Percentiles rank a stretch among this genome's conserved stretches.
Evolutionary conservation across 2,329 filamentous ascomycete genomes (phyloP).

Genomic region (Ceratocystis papillata): DNA sequence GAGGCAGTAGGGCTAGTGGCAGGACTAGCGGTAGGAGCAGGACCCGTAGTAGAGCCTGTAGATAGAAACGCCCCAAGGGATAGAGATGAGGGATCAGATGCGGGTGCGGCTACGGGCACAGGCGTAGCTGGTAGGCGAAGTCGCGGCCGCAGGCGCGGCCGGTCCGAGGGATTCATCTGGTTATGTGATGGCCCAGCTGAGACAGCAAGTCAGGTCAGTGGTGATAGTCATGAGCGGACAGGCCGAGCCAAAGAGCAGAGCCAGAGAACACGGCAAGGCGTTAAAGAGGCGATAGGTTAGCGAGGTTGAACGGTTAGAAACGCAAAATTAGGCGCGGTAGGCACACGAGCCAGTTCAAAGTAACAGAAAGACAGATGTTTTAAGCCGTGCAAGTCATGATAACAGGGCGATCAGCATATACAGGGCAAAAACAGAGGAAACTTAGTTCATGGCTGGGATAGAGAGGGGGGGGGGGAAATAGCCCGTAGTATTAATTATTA

Average conservation of each 20-base stretch:
- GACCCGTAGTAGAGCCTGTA: too few species aligned
- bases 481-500: too few species aligned
- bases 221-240: constrained; percentile 6
- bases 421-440: too few species aligned
- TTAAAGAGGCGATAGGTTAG: background rate
- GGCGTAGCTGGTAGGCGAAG: background rate
- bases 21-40: background rate
- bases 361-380: too few species aligned
- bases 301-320: background rate
- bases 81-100: too few species aligned
- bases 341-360: too few species aligned
- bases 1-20: background rate
- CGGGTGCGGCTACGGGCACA: background rate
- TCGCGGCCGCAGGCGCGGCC: background rate
- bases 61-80: too few species aligned
- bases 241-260: background rate
- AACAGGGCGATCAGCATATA: too few species aligned
- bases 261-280: background rate
- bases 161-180: constrained; percentile 7
- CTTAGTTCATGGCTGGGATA: too few species aligned
- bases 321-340: too few species aligned
- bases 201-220: background rate
- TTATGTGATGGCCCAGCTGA: constrained; percentile 11
- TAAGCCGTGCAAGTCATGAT: too few species aligned
- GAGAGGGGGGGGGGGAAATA: too few species aligned